Base-by-base conservation (phyloP, 768 basidiomycete genomes). In the Auricularia cornea region DNA sequence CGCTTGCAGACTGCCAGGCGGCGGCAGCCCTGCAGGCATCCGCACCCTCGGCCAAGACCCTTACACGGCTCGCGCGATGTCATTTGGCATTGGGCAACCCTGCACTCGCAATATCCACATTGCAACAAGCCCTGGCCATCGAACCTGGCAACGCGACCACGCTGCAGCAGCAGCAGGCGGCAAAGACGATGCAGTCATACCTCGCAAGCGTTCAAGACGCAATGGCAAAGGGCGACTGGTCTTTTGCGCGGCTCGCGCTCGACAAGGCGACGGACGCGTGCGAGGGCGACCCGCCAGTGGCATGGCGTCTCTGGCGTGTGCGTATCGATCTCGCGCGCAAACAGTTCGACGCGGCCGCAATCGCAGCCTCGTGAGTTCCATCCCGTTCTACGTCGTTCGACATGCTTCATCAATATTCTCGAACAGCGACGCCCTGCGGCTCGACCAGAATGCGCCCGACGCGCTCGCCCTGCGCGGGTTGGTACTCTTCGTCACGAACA, bases 221-320 rank as follows among this genome's bases (percentile, higher is more conserved):
- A 16, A 76, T 79, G 64, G 76, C 72, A 32, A 79, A 77, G 69
- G 83, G 83, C 66, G 86, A 92, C 63, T 94, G 91, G 90, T 84
- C 78, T 0, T 81, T 90, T 74, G 89, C 90, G 1, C 74, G 91
- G 56, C 71, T 93, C n/a, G 88, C 89, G 29, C 75, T 94, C 64
- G 92, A 94, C 62, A 87, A 86, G 69, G 70, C 70, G 20, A 16
- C 66, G 65, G 57, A 63, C 66, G 77, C 81, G 48, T 83, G 79
- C 20, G 92, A 92, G 73, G 84, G 83, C 1, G 87, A 89, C 68
- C 79, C 87, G 1, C 92, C 92, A 2, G 77, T 80, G 1, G 87
- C 92, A 68, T 95, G 93, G 93, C 79, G 89, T 51, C 72, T 84
- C 20, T 92, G 89, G 89, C 78, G 84, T 66, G 80, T 92, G 40